Conservation (phyloP, 208 protist genomes). For the Leishmania tarentolae region DNA sequence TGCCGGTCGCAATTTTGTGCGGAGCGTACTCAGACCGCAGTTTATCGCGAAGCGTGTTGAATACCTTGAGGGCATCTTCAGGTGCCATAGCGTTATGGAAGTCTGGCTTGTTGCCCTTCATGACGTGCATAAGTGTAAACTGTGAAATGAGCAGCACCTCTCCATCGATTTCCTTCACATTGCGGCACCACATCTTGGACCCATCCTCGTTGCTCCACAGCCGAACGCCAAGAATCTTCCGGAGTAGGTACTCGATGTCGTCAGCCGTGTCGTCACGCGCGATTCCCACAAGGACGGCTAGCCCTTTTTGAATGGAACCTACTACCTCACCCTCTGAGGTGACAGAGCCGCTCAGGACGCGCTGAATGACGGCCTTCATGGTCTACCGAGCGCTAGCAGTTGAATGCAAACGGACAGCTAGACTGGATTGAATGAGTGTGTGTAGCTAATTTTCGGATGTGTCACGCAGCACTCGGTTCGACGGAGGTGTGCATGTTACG, state of each 20-base stretch:
- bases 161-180: slow-evolving; percentile 84
- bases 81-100: slow-evolving; percentile 91
- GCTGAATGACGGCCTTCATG: slow-evolving; percentile 91
- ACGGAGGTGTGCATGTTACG: background rate
- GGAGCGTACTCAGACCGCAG: slow-evolving; percentile 51
- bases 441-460: background rate
- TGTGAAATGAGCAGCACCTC: slow-evolving; percentile 89
- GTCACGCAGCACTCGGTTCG: background rate
- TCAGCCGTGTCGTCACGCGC: slow-evolving; percentile 61
- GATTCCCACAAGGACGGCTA: slow-evolving; percentile 89
- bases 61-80: slow-evolving; percentile 71
- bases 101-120: slow-evolving; percentile 92
- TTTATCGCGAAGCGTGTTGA: slow-evolving; percentile 72
- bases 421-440: background rate
- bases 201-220: slow-evolving; percentile 72
- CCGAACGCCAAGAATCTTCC: slow-evolving; percentile 74
- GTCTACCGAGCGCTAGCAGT: background rate
- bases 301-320: slow-evolving; percentile 70
- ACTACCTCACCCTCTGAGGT: slow-evolving; percentile 71
- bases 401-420: background rate
- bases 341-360: slow-evolving; percentile 69
- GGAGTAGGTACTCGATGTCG: slow-evolving; percentile 82
- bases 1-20: slow-evolving; percentile 76
- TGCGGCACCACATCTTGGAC: slow-evolving; percentile 73
- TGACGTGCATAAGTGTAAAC: slow-evolving; percentile 90